These are phyloP conservation scores for Croton setiger DNA, from an alignment of 441 rosid species.

Conservation along the genomic window DNA sequence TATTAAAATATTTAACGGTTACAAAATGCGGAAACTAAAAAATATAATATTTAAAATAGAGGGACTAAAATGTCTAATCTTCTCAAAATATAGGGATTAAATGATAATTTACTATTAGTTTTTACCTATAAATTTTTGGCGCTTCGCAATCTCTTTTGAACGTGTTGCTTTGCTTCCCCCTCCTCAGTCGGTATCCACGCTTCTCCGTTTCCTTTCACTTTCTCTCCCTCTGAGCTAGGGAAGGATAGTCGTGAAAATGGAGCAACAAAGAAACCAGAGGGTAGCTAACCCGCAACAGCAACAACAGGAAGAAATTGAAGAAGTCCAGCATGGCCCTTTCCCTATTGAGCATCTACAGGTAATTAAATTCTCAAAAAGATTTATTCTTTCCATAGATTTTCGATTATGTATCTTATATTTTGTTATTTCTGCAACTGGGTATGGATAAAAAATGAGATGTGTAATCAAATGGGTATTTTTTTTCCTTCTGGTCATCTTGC, in stretches of 20 bases:
- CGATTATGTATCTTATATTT: not conserved
- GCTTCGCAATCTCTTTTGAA: slow-evolving; percentile 27
- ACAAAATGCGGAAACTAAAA: too few relatives aligned
- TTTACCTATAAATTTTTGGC: slow-evolving; percentile 8
- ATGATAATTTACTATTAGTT: not conserved
- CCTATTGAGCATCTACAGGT: slow-evolving; percentile 98
- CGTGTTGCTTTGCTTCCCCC: slow-evolving; percentile 15
- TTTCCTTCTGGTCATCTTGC: slow-evolving; percentile 5
- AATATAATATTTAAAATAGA: too few relatives aligned
- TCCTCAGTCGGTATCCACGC: not conserved
- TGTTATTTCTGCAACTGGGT: not conserved
- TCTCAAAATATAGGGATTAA: too few relatives aligned
- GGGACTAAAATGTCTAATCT: too few relatives aligned
- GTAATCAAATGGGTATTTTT: slow-evolving; percentile 27
- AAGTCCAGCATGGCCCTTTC: slow-evolving; percentile 69
- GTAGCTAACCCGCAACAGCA: slow-evolving; percentile 33
- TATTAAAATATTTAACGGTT: too few relatives aligned
- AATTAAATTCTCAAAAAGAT: slow-evolving; percentile 6
- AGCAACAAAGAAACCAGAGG: slow-evolving; percentile 54
- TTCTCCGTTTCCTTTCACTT: too few relatives aligned
- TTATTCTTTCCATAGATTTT: not conserved
- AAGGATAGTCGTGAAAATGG: slow-evolving; percentile 30
- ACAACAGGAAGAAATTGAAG: slow-evolving; percentile 50
- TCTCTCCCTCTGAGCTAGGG: slow-evolving; percentile 3
- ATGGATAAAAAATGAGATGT: slow-evolving; percentile 6